Conservation (phyloP, 164 flowering plant genomes). For the Annona squamosa region DNA sequence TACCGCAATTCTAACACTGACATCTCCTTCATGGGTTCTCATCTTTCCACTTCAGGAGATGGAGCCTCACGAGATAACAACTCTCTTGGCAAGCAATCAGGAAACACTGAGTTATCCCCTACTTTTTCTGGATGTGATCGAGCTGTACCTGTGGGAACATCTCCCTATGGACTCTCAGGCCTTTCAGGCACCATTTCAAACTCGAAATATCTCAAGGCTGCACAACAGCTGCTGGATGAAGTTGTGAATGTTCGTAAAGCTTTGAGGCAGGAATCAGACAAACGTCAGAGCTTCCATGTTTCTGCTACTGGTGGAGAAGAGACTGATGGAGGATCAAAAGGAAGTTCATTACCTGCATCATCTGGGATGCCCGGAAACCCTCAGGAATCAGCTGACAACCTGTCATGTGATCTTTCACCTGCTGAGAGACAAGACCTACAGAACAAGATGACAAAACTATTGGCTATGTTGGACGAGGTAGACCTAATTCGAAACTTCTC, state of each 20-base stretch:
- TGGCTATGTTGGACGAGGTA: slow-evolving; percentile 87
- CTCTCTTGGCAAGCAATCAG: slow-evolving; percentile 7
- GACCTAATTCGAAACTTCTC: background rate
- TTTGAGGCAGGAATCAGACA: slow-evolving; percentile 35
- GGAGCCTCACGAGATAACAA: slow-evolving; percentile 30
- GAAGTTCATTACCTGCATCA: slow-evolving; percentile 14
- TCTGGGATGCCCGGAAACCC: slow-evolving; percentile 25
- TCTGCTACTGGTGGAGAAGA: slow-evolving; percentile 27
- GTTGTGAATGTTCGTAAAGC: slow-evolving; percentile 62
- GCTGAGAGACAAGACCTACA: slow-evolving; percentile 65
- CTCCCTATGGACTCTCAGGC: slow-evolving; percentile 27
- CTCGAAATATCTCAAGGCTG: slow-evolving; percentile 65
- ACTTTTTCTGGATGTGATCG: slow-evolving; percentile 15
- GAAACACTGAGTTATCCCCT: slow-evolving; percentile 5
- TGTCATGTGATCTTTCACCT: slow-evolving; percentile 44
- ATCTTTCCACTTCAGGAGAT: slow-evolving; percentile 31
- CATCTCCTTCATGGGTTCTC: slow-evolving; percentile 32
- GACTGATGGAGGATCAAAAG: slow-evolving; percentile 26
- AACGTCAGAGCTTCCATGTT: slow-evolving; percentile 19
- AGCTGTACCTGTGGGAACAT: slow-evolving; percentile 17
- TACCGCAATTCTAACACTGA: slow-evolving; percentile 33
- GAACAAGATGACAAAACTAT: slow-evolving; percentile 62
- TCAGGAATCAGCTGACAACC: slow-evolving; percentile 29
- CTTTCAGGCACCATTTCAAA: slow-evolving; percentile 29
- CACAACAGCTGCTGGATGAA: slow-evolving; percentile 80